Conservation (phyloP, 176 grass and related monocot genomes). For the Chrysopogon serrulatus region DNA sequence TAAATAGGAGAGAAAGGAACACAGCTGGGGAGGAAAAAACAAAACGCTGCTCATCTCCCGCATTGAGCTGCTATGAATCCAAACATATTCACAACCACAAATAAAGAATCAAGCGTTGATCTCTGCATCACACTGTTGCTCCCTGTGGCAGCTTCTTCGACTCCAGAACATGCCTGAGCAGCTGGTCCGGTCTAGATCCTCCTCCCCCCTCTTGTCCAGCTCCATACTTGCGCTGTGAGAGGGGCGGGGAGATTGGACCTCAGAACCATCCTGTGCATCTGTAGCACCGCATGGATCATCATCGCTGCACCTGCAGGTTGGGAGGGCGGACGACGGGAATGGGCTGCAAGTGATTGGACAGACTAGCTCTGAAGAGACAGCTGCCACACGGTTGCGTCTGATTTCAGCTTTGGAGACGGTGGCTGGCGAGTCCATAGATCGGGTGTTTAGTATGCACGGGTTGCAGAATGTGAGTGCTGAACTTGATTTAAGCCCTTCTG, state of each 20-base stretch:
- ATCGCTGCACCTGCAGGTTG: conserved; percentile 58
- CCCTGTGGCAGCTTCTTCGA: conserved; percentile 89
- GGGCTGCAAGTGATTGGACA: conserved; percentile 81
- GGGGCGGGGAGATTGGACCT: conserved; percentile 41
- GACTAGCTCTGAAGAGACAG: conserved; percentile 77
- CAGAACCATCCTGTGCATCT: conserved; percentile 43
- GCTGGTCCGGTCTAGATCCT: conserved; percentile 53
- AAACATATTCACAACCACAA: conserved; percentile 43
- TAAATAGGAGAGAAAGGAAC: conserved; percentile 23
- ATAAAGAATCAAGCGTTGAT: conserved; percentile 67
- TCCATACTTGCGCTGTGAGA: conserved; percentile 34
- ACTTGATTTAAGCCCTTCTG: conserved; percentile 64
- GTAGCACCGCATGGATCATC: conserved; percentile 43
- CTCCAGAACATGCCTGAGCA: conserved; percentile 93
- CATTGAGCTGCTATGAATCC: conserved; percentile 30
- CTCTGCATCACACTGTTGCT: conserved; percentile 93
- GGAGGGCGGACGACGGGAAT: conserved; percentile 61
- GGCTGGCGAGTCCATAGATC: conserved; percentile 49
- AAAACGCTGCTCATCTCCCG: conserved; percentile 29
- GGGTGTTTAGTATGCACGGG: conserved; percentile 72
- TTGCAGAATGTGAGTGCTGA: conserved; percentile 77
- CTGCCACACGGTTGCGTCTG: conserved; percentile 62
- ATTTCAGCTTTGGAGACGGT: conserved; percentile 64
- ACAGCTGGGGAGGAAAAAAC: conserved; percentile 41
- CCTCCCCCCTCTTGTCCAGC: conserved; percentile 58